Percentiles rank a stretch among this genome's conserved stretches.
These are phyloP conservation scores for Cercophora scortea DNA, from an alignment of 495 filamentous ascomycete species.

Conservation along the genomic window DNA sequence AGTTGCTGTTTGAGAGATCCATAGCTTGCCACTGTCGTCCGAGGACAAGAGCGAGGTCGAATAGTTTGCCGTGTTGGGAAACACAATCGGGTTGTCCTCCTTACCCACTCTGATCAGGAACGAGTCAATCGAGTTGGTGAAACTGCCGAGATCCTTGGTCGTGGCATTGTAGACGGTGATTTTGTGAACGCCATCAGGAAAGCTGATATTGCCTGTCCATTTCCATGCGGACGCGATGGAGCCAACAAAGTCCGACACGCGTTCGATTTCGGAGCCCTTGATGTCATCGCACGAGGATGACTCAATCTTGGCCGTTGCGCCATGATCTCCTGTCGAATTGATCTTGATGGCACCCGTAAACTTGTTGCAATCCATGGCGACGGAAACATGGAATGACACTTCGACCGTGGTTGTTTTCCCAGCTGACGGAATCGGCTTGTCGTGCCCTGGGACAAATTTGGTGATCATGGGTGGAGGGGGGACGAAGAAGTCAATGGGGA, in stretches of 20 bases:
- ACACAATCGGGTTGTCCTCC: constrained; percentile 46
- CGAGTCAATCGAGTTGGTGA: constrained; percentile 36
- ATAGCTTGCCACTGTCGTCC: constrained; percentile 20
- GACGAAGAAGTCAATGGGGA: constrained; percentile 48
- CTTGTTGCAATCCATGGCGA: constrained; percentile 51
- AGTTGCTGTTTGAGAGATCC: constrained; percentile 48
- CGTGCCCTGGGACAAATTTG: constrained; percentile 54
- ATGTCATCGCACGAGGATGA: constrained; percentile 28
- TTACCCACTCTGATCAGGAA: constrained; percentile 42
- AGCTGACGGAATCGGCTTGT: constrained; percentile 36
- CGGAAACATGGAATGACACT: constrained; percentile 52
- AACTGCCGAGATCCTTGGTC: constrained; percentile 23
- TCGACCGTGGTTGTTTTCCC: constrained; percentile 29
- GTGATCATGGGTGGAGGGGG: constrained; percentile 53
- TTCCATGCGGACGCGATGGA: constrained; percentile 45
- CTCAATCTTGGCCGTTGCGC: not conserved
- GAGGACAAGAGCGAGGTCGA: constrained; percentile 37
- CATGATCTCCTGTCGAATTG: constrained; percentile 22
- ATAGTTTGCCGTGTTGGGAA: constrained; percentile 50
- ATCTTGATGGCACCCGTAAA: constrained; percentile 47
- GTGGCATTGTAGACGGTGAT: constrained; percentile 51
- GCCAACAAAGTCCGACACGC: constrained; percentile 16
- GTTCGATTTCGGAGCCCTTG: not conserved
- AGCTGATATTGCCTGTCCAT: constrained; percentile 40
- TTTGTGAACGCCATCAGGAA: constrained; percentile 47